Evolutionary conservation across 73 alveolate species (phyloP), one percentile per base, ranked within the genome.

Genomic region (Tetrahymena borealis): DNA sequence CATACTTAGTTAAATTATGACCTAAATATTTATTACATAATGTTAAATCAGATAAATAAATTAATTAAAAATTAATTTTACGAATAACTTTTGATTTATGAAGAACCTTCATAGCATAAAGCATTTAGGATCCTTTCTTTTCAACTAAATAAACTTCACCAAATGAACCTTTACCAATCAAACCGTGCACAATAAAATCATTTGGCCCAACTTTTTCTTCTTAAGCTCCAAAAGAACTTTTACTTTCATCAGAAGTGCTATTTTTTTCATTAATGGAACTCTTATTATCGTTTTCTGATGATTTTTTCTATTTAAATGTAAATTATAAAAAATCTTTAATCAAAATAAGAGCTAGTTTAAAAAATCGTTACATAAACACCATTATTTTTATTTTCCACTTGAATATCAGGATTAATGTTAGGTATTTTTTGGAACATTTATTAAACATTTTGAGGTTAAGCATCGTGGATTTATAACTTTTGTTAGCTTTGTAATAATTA

Each of bases 101-200:
- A 15, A 97, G 92, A 7, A 98, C 99, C 94, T 98, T 98, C 99
- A 98, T 97, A 35, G 99, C 99, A 92, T 96, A 97, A 40, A 93
- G 78, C 90, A 94, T 94, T 38, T 97, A 94, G 32, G 97, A 94
- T 35, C 91, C 95, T 20, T 96, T 94, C 78, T 98, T 96, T 94
- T 97, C 98, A 7, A 97, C 99, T 38, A 97, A 95, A 93, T 97
- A 98, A 4, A 98, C 99, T 90, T 97, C 99, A 33, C 99, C 99
- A 90, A 98, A 98, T 15, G 99, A 96, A 11, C 99, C 99, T 42
- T 97, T 97, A 0, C 99, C 99, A 90, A 98, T 94, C 24, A 93
- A 36, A 2, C 93, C 95, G 39, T 93, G 95, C 10, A 93, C 93
- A 33, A 79, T 93, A 85, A 93, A 93, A 40, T 93, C 93, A 85